These are phyloP conservation scores for Berberis thunbergii DNA, from an alignment of 164 flowering plant species.

Conservation along the genomic window DNA sequence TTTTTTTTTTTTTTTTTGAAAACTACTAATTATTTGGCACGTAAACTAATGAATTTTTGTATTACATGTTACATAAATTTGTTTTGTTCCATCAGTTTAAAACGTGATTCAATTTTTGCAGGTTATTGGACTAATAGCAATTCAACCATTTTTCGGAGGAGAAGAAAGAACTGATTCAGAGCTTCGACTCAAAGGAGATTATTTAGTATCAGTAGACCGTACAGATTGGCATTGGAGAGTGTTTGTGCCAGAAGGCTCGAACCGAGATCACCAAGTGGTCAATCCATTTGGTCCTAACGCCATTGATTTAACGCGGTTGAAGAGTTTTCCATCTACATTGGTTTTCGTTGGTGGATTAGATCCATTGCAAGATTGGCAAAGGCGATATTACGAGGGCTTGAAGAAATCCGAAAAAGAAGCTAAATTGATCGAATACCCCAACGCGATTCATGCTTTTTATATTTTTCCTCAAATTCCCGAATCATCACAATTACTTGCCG, in stretches of 20 bases:
- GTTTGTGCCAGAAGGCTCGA: conserved; percentile 68
- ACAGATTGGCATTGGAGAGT: conserved; percentile 92
- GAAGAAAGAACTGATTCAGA: conserved; percentile 68
- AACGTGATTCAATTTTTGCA: too few species aligned
- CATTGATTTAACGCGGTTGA: neutral
- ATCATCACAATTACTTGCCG: conserved; percentile 6
- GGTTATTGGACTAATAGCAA: conserved; percentile 15
- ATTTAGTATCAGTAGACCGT: conserved; percentile 57
- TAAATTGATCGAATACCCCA: conserved; percentile 7
- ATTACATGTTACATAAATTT: too few species aligned
- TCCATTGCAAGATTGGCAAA: conserved; percentile 16
- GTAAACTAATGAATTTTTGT: too few species aligned
- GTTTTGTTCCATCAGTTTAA: too few species aligned
- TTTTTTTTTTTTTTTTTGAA: too few species aligned
- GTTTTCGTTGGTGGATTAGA: conserved; percentile 28
- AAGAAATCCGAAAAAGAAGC: conserved; percentile 1
- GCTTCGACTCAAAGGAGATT: conserved; percentile 58
- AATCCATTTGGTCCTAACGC: conserved; percentile 67
- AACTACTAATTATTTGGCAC: too few species aligned
- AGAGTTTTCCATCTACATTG: conserved; percentile 18
- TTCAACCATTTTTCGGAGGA: conserved; percentile 67
- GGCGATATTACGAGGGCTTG: conserved; percentile 6
- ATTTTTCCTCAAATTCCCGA: conserved; percentile 17
- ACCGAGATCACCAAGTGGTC: conserved; percentile 70
- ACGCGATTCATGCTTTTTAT: conserved; percentile 23